phyloP scores from a whole-genome alignment of 495 filamentous ascomycete species.

The Aspergillus haitiensis region DNA sequence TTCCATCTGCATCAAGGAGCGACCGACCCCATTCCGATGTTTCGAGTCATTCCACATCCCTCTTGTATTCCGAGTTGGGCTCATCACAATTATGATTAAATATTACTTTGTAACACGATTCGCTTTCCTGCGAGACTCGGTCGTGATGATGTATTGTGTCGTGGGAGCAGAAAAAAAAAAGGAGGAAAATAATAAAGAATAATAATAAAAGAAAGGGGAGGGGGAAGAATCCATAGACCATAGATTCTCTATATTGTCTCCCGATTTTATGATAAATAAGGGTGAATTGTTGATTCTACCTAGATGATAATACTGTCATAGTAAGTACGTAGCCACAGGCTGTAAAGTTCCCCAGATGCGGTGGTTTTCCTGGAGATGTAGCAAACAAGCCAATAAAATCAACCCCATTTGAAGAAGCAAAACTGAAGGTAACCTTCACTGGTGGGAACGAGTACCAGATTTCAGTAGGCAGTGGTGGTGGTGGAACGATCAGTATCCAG shows the following conservation, averaged over 20 bases:
- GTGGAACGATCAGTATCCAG: constrained; percentile 7
- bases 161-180: background rate
- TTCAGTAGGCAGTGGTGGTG: background rate
- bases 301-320: too few species aligned
- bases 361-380: too few species aligned
- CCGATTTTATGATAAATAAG: too few species aligned
- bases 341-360: too few species aligned
- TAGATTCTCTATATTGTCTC: too few species aligned
- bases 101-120: background rate
- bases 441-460: background rate
- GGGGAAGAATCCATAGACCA: too few species aligned
- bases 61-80: constrained; percentile 1
- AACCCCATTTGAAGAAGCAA: background rate
- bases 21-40: background rate
- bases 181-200: background rate
- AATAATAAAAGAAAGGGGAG: too few species aligned
- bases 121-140: background rate
- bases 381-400: background rate
- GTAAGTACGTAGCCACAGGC: too few species aligned
- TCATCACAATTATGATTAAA: background rate
- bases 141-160: background rate
- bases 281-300: too few species aligned
- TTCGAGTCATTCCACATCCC: constrained; percentile 12
- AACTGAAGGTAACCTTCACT: background rate
- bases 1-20: constrained; percentile 8